A percentile compares a stretch with the other conserved stretches of the same genome.
These are phyloP conservation scores for Pharnaceum exiguum DNA, from an alignment of 148 eudicot species.

Conservation along the genomic window DNA sequence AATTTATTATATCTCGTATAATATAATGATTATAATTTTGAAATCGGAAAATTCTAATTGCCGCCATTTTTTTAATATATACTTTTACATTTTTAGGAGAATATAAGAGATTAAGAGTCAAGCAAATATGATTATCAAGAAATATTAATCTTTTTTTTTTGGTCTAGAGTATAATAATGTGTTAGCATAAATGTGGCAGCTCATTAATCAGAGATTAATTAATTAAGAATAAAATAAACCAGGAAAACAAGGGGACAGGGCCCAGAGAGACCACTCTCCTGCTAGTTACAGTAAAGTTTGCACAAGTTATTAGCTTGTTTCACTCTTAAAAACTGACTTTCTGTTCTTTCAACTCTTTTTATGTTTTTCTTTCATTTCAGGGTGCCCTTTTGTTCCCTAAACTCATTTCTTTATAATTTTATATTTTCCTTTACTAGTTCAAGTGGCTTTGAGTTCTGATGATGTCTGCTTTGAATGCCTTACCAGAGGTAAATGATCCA, in stretches of 20 bases:
- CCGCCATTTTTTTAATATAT: too few species aligned
- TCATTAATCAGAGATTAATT: background rate
- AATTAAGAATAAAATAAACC: background rate
- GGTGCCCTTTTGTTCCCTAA: background rate
- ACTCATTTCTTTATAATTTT: background rate
- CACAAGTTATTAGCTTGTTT: too few species aligned
- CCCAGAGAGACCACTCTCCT: background rate
- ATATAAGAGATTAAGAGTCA: too few species aligned
- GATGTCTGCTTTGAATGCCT: constrained; percentile 3
- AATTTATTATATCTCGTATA: too few species aligned
- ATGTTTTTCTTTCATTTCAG: background rate
- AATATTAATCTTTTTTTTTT: too few species aligned
- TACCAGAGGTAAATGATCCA: constrained; percentile 9
- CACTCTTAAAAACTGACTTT: too few species aligned
- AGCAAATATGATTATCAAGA: too few species aligned
- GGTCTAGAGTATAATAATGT: background rate
- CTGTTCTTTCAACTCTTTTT: constrained; percentile 6
- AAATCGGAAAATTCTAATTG: too few species aligned
- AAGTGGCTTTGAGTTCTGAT: background rate
- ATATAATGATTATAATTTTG: too few species aligned
- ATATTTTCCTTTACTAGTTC: too few species aligned
- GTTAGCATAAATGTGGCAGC: too few species aligned
- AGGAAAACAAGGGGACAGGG: background rate
- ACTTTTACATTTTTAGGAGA: too few species aligned
- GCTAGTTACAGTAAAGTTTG: background rate